phyloP scores from a whole-genome alignment of 495 filamentous ascomycete genomes.

The Glarea lozoyensis region DNA sequence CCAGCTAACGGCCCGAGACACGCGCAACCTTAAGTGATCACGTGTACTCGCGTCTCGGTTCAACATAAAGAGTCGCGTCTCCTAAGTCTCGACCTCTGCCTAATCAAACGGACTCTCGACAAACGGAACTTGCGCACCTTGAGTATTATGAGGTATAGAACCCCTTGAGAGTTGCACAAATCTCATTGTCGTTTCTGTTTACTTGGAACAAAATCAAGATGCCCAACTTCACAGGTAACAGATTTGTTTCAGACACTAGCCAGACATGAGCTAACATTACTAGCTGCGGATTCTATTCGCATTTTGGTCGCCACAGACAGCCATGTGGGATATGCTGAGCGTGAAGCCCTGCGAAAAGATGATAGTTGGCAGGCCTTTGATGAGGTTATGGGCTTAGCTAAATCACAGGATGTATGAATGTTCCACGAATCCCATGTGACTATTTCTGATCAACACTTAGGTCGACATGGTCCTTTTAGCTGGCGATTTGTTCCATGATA shows the following conservation, averaged over 20 bases:
- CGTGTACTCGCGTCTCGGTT: too few relatives aligned
- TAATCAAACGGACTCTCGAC: too few relatives aligned
- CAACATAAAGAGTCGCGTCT: too few relatives aligned
- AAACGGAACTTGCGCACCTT: not conserved
- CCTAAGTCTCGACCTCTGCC: too few relatives aligned
- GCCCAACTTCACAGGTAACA: constrained; percentile 11
- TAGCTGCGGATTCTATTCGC: constrained; percentile 83
- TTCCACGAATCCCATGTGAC: not conserved
- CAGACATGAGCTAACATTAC: not conserved
- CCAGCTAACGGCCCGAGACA: too few relatives aligned
- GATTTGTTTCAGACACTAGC: not conserved
- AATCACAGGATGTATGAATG: constrained; percentile 60
- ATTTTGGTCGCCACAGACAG: constrained; percentile 92
- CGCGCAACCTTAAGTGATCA: too few relatives aligned
- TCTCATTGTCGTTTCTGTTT: not conserved
- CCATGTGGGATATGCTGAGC: constrained; percentile 94
- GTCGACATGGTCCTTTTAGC: constrained; percentile 92
- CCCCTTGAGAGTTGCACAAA: not conserved
- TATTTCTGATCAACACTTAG: constrained; percentile 18
- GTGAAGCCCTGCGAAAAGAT: constrained; percentile 85
- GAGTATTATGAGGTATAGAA: not conserved
- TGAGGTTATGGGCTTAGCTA: constrained; percentile 87
- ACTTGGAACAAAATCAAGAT: constrained; percentile 13
- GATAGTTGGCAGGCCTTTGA: constrained; percentile 97
- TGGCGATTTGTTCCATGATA: constrained; percentile 96